A percentile compares a stretch with the other conserved stretches of the same genome.
Evolutionary conservation across 305 asterid genomes (phyloP).

Genomic region (Solanum aculeatissimum): DNA sequence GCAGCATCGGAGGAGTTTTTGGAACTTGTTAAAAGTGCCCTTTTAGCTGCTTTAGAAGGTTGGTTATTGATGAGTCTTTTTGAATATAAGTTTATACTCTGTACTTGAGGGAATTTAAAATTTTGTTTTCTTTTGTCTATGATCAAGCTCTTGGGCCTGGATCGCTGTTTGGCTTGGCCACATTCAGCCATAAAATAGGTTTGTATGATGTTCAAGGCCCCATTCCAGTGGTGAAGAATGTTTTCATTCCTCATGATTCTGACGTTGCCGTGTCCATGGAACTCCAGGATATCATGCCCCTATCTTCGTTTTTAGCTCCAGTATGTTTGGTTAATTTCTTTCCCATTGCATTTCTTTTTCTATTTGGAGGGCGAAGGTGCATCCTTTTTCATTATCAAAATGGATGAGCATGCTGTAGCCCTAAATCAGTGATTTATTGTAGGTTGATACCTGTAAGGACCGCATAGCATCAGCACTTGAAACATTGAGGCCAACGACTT

Average conservation of each 20-base stretch:
- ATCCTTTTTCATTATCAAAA: neutral
- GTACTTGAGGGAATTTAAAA: neutral
- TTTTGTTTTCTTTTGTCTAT: slow-evolving; percentile 12
- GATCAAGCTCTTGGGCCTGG: slow-evolving; percentile 89
- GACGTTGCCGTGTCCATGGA: slow-evolving; percentile 59
- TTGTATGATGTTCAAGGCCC: slow-evolving; percentile 97
- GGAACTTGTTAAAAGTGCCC: slow-evolving; percentile 94
- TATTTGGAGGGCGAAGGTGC: neutral
- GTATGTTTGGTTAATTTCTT: slow-evolving; percentile 33
- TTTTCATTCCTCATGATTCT: slow-evolving; percentile 74
- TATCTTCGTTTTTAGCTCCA: slow-evolving; percentile 90
- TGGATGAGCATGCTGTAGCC: slow-evolving; percentile 1
- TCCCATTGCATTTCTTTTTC: neutral
- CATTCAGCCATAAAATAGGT: slow-evolving; percentile 97
- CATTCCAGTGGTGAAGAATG: slow-evolving; percentile 93
- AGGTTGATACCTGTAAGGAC: slow-evolving; percentile 94
- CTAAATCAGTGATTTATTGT: slow-evolving; percentile 14
- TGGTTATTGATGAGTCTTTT: slow-evolving; percentile 12
- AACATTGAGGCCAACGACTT: slow-evolving; percentile 75
- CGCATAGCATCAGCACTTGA: slow-evolving; percentile 86
- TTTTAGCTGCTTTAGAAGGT: slow-evolving; percentile 97
- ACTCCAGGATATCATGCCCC: slow-evolving; percentile 96
- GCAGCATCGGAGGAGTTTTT: slow-evolving; percentile 97
- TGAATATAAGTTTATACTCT: neutral
- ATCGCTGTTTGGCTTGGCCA: slow-evolving; percentile 95